phyloP scores from a whole-genome alignment of 2,329 filamentous ascomycete genomes.

The Didymella keratinophila region DNA sequence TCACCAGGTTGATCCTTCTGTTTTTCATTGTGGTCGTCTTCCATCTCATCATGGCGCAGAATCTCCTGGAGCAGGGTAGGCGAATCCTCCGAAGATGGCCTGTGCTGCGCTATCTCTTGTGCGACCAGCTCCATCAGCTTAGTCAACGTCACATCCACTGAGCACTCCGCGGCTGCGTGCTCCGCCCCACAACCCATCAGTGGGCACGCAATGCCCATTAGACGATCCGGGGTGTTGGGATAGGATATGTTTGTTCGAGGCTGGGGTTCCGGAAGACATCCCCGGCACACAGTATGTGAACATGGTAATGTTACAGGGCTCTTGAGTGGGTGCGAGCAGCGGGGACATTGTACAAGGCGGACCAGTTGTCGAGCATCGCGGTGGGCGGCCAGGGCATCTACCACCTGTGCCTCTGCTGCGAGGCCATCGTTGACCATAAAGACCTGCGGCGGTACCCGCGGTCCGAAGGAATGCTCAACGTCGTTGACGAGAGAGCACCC shows the following conservation, averaged over 20 bases:
- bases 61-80: slow-evolving; percentile 55
- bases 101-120: slow-evolving; percentile 58
- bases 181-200: slow-evolving; percentile 71
- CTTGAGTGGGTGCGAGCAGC: slow-evolving; percentile 73
- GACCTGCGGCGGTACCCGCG: slow-evolving; percentile 37
- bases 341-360: slow-evolving; percentile 77
- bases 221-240: slow-evolving; percentile 71
- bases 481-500: slow-evolving; percentile 44
- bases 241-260: slow-evolving; percentile 77
- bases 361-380: slow-evolving; percentile 70
- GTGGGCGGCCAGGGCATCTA: slow-evolving; percentile 56
- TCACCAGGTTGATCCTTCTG: slow-evolving; percentile 42
- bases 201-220: slow-evolving; percentile 77
- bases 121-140: slow-evolving; percentile 68
- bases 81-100: slow-evolving; percentile 41
- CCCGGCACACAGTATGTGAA: slow-evolving; percentile 77
- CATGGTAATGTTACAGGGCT: slow-evolving; percentile 81
- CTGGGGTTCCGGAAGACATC: slow-evolving; percentile 74
- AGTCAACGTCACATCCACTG: slow-evolving; percentile 75
- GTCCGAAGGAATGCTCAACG: slow-evolving; percentile 45
- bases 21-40: slow-evolving; percentile 46
- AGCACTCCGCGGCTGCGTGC: slow-evolving; percentile 80
- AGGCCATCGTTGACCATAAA: slow-evolving; percentile 55
- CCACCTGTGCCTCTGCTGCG: slow-evolving; percentile 43
- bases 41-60: slow-evolving; percentile 44